phyloP scores from a whole-genome alignment of 2,329 filamentous ascomycete genomes.

The Stagonosporopsis chrysanthemi region DNA sequence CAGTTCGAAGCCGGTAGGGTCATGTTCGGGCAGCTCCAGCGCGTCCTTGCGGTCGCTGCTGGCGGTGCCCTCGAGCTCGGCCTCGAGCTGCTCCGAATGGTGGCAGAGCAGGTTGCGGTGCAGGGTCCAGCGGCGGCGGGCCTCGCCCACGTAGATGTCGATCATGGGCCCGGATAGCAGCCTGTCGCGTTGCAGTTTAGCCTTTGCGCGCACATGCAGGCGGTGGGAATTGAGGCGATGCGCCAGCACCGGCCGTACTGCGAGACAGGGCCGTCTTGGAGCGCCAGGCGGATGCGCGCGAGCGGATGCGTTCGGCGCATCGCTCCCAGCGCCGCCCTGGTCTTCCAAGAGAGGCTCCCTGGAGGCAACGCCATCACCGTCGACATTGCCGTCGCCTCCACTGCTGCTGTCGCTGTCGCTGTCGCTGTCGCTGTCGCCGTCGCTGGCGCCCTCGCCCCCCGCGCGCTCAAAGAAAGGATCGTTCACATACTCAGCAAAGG shows the following conservation, averaged over 20 bases:
- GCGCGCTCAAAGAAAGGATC: slow-evolving; percentile 30
- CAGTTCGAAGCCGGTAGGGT: slow-evolving; percentile 61
- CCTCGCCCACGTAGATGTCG: slow-evolving; percentile 60
- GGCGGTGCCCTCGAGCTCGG: slow-evolving; percentile 50
- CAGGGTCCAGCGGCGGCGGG: slow-evolving; percentile 58
- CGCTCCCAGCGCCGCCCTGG: slow-evolving; percentile 15
- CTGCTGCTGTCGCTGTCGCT: slow-evolving; percentile 5
- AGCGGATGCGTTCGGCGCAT: slow-evolving; percentile 28
- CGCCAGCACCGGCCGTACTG: slow-evolving; percentile 43
- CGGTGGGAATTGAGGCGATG: slow-evolving; percentile 49
- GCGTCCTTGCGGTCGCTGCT: slow-evolving; percentile 47
- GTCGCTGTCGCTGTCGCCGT: slow-evolving; percentile 24
- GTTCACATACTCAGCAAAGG: slow-evolving; percentile 61
- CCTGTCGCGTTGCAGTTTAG: slow-evolving; percentile 59
- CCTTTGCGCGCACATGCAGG: slow-evolving; percentile 51
- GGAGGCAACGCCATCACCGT: not conserved
- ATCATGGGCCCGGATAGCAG: slow-evolving; percentile 61
- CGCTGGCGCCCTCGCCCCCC: slow-evolving; percentile 18
- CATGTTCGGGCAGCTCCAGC: slow-evolving; percentile 59
- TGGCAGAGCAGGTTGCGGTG: slow-evolving; percentile 62
- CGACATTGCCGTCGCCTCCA: slow-evolving; percentile 7
- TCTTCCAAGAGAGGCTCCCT: slow-evolving; percentile 11
- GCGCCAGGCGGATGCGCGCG: slow-evolving; percentile 16
- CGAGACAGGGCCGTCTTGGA: slow-evolving; percentile 29
- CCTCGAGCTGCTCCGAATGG: slow-evolving; percentile 57